phyloP scores from a whole-genome alignment of 2,329 filamentous ascomycete genomes.

The Cordyceps javanica region DNA sequence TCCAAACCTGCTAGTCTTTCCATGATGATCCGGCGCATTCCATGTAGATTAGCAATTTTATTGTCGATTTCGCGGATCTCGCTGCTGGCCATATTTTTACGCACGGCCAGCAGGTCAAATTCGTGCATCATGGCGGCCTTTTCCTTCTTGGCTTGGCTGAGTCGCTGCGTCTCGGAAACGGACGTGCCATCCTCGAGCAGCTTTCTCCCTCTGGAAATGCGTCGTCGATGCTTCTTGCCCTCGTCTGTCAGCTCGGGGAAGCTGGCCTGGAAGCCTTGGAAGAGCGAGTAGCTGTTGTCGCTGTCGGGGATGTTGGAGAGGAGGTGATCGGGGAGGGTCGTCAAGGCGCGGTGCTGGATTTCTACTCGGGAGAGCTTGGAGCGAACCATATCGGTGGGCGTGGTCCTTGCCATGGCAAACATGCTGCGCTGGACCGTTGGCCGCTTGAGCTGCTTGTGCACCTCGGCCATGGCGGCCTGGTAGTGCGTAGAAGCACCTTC shows the following conservation, averaged over 20 bases:
- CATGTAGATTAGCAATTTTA: constrained; percentile 88
- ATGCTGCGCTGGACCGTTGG: constrained; percentile 82
- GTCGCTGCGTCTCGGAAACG: constrained; percentile 49
- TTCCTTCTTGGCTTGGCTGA: constrained; percentile 73
- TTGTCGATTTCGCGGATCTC: constrained; percentile 96
- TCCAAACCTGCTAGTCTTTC: constrained; percentile 81
- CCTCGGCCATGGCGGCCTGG: constrained; percentile 77
- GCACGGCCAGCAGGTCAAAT: constrained; percentile 82
- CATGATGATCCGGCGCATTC: constrained; percentile 86
- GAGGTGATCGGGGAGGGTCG: constrained; percentile 84
- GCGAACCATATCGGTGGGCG: constrained; percentile 88
- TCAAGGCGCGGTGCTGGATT: constrained; percentile 88
- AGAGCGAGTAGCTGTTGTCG: constrained; percentile 82
- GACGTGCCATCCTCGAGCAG: constrained; percentile 60
- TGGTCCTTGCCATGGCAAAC: constrained; percentile 84
- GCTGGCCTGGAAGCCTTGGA: constrained; percentile 92
- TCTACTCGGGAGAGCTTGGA: constrained; percentile 84
- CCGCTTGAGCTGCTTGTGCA: constrained; percentile 81
- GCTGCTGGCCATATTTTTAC: constrained; percentile 95
- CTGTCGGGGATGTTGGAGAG: constrained; percentile 83
- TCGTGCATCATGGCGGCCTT: constrained; percentile 74
- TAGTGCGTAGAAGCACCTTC: constrained; percentile 60
- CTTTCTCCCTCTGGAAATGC: constrained; percentile 69
- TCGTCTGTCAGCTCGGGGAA: constrained; percentile 67
- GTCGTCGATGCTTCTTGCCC: constrained; percentile 63